phyloP scores from a whole-genome alignment of 805 yeast genomes.

The Nakazawaea wyomingensis region DNA sequence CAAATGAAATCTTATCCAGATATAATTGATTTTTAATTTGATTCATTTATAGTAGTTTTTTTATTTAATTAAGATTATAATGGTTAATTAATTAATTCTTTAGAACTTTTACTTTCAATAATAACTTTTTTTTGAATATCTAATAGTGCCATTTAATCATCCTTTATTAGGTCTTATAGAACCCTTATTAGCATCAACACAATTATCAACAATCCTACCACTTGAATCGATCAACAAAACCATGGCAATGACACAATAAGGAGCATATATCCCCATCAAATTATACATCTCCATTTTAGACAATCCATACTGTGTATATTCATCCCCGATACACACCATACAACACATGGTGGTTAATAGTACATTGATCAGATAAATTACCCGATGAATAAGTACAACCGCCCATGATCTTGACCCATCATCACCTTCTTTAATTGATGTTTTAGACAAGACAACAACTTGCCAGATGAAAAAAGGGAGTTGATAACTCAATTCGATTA shows the following conservation, averaged over 20 bases:
- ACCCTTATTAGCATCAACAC: no score
- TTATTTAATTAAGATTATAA: no score
- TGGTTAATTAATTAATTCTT: no score
- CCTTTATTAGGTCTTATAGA: no score
- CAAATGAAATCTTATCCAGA: conserved; percentile 54
- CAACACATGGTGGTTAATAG: conserved; percentile 75
- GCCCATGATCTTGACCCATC: no score
- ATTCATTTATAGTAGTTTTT: not conserved
- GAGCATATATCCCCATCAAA: conserved; percentile 52
- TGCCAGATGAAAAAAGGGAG: conserved; percentile 67
- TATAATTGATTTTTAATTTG: conserved; percentile 27
- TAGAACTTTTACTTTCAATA: no score
- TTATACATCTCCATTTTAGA: conserved; percentile 30
- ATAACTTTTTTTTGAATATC: no score
- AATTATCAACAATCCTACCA: conserved; percentile 14
- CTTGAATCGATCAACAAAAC: conserved; percentile 46
- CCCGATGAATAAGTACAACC: no score
- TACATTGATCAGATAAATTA: conserved; percentile 80
- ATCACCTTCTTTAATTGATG: no score
- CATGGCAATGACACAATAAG: conserved; percentile 67
- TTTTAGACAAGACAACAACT: no score
- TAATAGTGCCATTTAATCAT: no score
- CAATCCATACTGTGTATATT: conserved; percentile 36
- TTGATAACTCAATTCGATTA: conserved; percentile 70
- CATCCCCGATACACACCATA: conserved; percentile 39